A percentile compares a stretch with the other conserved stretches of the same genome.
phyloP scores from a whole-genome alignment of 2,329 filamentous ascomycete species.

The Trichoderma koningii region DNA sequence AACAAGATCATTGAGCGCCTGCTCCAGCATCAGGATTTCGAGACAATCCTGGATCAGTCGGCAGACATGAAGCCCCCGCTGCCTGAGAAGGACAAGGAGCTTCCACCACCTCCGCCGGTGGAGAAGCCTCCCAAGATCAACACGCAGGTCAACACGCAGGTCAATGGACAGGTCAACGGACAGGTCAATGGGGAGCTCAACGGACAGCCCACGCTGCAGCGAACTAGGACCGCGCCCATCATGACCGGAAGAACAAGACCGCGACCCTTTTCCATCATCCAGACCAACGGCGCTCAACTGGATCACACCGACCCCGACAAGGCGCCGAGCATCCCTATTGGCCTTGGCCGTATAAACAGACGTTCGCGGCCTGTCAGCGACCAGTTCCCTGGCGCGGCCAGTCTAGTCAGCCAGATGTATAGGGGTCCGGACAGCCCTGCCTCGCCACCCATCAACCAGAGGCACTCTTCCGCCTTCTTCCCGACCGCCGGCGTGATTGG shows the following conservation, averaged over 20 bases:
- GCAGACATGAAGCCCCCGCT: constrained; percentile 50
- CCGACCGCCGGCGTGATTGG: constrained; percentile 50
- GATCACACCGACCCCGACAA: constrained; percentile 68
- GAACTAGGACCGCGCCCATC: constrained; percentile 60
- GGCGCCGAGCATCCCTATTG: constrained; percentile 74
- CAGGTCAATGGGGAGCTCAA: constrained; percentile 29
- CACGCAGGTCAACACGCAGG: constrained; percentile 43
- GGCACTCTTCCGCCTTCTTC: constrained; percentile 67
- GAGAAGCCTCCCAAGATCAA: constrained; percentile 33
- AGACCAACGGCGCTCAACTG: constrained; percentile 40
- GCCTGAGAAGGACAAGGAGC: constrained; percentile 74
- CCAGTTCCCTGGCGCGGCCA: constrained; percentile 64
- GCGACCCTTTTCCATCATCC: constrained; percentile 61
- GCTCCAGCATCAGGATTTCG: constrained; percentile 90
- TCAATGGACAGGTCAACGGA: constrained; percentile 32
- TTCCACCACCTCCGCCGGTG: constrained; percentile 65
- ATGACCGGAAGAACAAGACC: constrained; percentile 51
- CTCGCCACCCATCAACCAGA: constrained; percentile 61
- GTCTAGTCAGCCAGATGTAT: constrained; percentile 88
- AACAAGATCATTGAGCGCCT: constrained; percentile 98
- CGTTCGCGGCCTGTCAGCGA: constrained; percentile 63
- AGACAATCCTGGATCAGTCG: constrained; percentile 85
- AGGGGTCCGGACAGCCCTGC: constrained; percentile 67
- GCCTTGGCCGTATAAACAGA: constrained; percentile 55
- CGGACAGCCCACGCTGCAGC: constrained; percentile 57